Evolutionary conservation across 331 rosid species (phyloP), one percentile per base, ranked within the genome.

Genomic region (Malus hybrid): DNA sequence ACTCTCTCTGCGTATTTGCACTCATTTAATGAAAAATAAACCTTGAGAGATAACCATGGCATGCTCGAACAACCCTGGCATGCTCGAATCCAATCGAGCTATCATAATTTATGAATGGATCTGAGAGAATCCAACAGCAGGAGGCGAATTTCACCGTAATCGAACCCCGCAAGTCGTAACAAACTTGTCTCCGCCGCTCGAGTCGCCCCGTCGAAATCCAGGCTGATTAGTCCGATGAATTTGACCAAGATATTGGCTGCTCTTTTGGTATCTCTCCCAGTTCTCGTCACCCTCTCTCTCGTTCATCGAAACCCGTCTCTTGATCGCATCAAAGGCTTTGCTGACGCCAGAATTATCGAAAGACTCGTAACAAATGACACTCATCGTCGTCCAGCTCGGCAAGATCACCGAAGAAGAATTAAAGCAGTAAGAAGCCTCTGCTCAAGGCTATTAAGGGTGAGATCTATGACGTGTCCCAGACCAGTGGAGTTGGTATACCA

Each of bases 311-410:
- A 46, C 59, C 74, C 88, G 1, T 44, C 73, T 27, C 79, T 69
- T 16, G 67, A 69, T 75, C 79, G 60, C 20, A 65, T 80, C 33
- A 76, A 56, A 75, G 80, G 81, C 13, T 80, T 77, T n/a, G 76
- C 84, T 4, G 80, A 80, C 39, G 84, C 83, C 28, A 76, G 80
- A 55, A 33, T 32, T 66, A 62, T 82, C 46, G 82, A 68, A 9
- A 82, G 48, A 22, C 4, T 12, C 2, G 22, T 65, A 55, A 39
- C 1, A 5, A 83, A 79, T 64, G 74, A 2, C 13, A 54, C 78
- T 79, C 85, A 13, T 36, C 56, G 22, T 33, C 42, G n/a, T 32
- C 69, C 42, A 65, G 36, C 46, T 56, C 76, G 24, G 24, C 24
- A 24, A 24, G 24, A 24, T 24, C 24, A 24, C 24, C 24, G 1